Conservation (phyloP, 2,329 filamentous ascomycete species). For the Xylariaceae sp. region DNA sequence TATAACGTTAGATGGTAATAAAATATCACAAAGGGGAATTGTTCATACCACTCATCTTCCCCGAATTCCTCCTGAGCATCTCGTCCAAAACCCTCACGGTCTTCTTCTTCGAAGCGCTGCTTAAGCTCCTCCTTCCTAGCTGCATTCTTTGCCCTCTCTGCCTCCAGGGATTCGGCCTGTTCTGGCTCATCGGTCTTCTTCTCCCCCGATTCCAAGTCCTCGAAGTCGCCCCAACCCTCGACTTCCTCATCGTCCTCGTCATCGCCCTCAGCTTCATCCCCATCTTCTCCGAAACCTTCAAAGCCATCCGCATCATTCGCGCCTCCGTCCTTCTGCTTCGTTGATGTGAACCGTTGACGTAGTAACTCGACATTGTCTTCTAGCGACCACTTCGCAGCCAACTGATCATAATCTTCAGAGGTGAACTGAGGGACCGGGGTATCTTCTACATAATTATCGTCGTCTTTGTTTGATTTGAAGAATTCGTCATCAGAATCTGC, state of each 20-base stretch:
- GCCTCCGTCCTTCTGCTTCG: constrained; percentile 64
- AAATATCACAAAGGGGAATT: constrained; percentile 41
- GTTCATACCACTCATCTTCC: constrained; percentile 98
- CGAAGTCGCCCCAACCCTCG: constrained; percentile 67
- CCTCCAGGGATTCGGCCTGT: constrained; percentile 68
- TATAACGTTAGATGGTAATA: background rate
- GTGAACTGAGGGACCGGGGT: constrained; percentile 74
- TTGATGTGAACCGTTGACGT: constrained; percentile 76
- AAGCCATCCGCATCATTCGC: constrained; percentile 60
- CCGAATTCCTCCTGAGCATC: constrained; percentile 91
- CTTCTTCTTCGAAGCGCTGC: constrained; percentile 94
- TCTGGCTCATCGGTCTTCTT: constrained; percentile 55
- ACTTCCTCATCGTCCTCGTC: constrained; percentile 26
- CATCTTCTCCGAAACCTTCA: constrained; percentile 61
- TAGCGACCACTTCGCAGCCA: constrained; percentile 86
- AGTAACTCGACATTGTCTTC: constrained; percentile 78
- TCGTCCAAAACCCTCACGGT: constrained; percentile 87
- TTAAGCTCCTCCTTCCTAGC: constrained; percentile 93
- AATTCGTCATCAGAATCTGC: constrained; percentile 67
- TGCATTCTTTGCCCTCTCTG: constrained; percentile 89
- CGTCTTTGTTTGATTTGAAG: constrained; percentile 70
- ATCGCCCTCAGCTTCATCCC: constrained; percentile 69
- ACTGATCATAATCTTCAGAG: constrained; percentile 70
- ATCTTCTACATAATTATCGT: constrained; percentile 77
- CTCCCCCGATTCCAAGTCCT: constrained; percentile 84